Evolutionary conservation across 2,329 filamentous ascomycete genomes (phyloP).

Genomic region (Mycocentrospora acerina): DNA sequence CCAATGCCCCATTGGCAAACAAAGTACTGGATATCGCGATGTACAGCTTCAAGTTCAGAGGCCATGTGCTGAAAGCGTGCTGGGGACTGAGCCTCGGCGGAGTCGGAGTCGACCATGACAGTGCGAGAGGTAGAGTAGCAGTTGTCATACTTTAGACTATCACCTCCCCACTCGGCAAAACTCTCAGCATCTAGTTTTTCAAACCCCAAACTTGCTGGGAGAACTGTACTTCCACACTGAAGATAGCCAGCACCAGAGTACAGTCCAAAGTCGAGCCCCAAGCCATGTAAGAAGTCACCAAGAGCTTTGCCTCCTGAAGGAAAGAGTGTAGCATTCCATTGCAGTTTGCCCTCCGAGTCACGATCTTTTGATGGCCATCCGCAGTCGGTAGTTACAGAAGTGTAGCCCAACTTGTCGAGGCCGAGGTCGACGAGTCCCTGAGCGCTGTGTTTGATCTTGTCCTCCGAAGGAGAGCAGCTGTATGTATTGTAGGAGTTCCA

Average conservation of each 20-base stretch:
- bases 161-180: conserved; percentile 49
- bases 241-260: conserved; percentile 48
- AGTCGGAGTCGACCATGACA: conserved; percentile 40
- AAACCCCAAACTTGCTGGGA: conserved; percentile 51
- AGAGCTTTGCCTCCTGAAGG: conserved; percentile 54
- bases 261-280: conserved; percentile 56
- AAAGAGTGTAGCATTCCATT: conserved; percentile 54
- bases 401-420: conserved; percentile 56
- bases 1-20: conserved; percentile 46
- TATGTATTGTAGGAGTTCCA: conserved; percentile 65
- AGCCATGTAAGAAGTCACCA: conserved; percentile 52
- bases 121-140: conserved; percentile 33
- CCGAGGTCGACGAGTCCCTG: conserved; percentile 56
- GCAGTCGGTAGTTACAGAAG: conserved; percentile 59
- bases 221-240: conserved; percentile 47
- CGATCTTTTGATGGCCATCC: conserved; percentile 54
- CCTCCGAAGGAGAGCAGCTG: conserved; percentile 52
- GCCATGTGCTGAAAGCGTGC: conserved; percentile 35
- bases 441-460: conserved; percentile 54
- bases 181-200: conserved; percentile 60
- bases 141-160: conserved; percentile 52
- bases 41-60: conserved; percentile 23
- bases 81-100: conserved; percentile 29
- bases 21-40: conserved; percentile 38
- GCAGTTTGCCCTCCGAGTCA: conserved; percentile 48